Percentiles rank a stretch among this genome's conserved stretches.
phyloP scores from a whole-genome alignment of 176 grass and related monocot species.

The Avena eriantha region DNA sequence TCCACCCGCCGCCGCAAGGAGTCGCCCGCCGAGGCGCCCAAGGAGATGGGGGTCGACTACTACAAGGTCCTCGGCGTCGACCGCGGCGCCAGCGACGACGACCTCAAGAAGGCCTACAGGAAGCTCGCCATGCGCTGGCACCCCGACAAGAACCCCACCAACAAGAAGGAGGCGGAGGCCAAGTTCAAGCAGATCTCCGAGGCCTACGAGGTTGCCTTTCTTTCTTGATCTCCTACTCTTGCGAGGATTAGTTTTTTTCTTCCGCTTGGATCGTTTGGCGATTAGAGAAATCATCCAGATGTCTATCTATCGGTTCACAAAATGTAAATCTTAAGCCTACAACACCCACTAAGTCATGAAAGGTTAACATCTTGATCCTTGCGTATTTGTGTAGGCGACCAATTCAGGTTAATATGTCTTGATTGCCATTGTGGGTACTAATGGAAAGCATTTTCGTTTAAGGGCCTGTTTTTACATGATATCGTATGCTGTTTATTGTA shows the following conservation, averaged over 20 bases:
- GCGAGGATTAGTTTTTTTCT: slow-evolving; percentile 13
- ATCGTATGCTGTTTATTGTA: background rate
- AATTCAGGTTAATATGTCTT: background rate
- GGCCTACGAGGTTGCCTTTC: slow-evolving; percentile 70
- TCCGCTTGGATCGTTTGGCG: slow-evolving; percentile 16
- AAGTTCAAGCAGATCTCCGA: slow-evolving; percentile 99
- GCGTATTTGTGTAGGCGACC: background rate
- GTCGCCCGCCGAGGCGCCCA: background rate
- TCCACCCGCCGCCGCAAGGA: slow-evolving; percentile 45
- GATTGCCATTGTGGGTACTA: background rate
- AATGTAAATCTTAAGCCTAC: background rate
- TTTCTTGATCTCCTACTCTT: background rate
- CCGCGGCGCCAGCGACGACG: slow-evolving; percentile 71
- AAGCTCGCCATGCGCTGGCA: slow-evolving; percentile 99
- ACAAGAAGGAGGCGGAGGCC: slow-evolving; percentile 91
- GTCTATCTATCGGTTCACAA: background rate
- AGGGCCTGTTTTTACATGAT: slow-evolving; percentile 16
- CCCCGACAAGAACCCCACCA: slow-evolving; percentile 94
- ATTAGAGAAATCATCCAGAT: background rate
- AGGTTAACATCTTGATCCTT: slow-evolving; percentile 8
- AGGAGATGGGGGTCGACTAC: slow-evolving; percentile 87
- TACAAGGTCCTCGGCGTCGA: slow-evolving; percentile 87
- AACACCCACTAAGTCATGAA: background rate
- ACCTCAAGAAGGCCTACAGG: slow-evolving; percentile 90
- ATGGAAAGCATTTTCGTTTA: background rate